Evolutionary conservation across 345 rosid species (phyloP).

Genomic region (Melastoma malabathricum): DNA sequence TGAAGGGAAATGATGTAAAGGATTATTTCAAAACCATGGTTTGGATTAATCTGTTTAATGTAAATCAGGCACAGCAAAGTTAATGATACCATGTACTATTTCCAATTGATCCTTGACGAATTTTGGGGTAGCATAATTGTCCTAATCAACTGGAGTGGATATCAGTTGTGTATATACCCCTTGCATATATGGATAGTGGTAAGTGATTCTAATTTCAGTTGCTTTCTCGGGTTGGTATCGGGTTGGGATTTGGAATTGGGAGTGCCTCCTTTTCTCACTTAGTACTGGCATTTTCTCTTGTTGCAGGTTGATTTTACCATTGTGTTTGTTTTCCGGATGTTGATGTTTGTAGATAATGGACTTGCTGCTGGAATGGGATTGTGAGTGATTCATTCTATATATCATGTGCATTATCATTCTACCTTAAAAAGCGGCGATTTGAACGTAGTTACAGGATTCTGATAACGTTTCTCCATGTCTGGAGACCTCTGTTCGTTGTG

Average conservation of each 20-base stretch:
- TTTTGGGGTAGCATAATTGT: conserved; percentile 56
- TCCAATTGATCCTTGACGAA: conserved; percentile 11
- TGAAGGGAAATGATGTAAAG: too few relatives aligned
- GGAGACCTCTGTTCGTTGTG: too few relatives aligned
- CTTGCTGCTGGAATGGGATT: conserved; percentile 97
- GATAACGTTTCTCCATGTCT: too few relatives aligned
- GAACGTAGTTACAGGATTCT: too few relatives aligned
- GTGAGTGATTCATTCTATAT: conserved; percentile 27
- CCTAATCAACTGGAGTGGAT: conserved; percentile 76
- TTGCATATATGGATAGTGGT: conserved; percentile 99
- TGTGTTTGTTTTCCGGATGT: conserved; percentile 77
- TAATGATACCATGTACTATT: too few relatives aligned
- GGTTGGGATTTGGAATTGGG: background rate
- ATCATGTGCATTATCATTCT: too few relatives aligned
- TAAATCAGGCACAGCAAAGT: too few relatives aligned
- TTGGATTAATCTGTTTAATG: too few relatives aligned
- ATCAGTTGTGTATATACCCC: conserved; percentile 60
- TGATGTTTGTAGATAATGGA: conserved; percentile 93
- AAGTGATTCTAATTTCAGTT: conserved; percentile 11
- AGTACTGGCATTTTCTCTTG: conserved; percentile 3
- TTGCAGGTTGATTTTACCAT: conserved; percentile 84
- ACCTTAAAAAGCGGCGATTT: too few relatives aligned
- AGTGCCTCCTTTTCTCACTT: conserved; percentile 2
- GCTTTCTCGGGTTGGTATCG: background rate
- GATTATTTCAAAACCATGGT: too few relatives aligned